These are phyloP conservation scores for Boletus subcaerulescens DNA, from an alignment of 768 basidiomycete species.

Conservation along the genomic window DNA sequence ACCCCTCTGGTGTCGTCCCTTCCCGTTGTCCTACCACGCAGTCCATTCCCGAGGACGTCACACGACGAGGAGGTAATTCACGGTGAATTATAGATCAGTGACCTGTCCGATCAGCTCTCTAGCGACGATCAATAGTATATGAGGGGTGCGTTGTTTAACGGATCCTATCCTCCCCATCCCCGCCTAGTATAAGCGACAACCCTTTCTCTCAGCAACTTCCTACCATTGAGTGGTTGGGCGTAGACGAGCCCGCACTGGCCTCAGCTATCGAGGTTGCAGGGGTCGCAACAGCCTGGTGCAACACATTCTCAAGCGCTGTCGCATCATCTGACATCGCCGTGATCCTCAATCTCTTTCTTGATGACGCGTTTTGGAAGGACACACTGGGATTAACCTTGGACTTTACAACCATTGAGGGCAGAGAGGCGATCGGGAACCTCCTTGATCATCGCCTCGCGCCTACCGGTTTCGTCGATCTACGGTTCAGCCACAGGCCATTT, in stretches of 20 bases:
- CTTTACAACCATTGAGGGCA: constrained; percentile 47
- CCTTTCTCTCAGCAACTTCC: constrained; percentile 26
- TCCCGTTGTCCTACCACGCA: no score
- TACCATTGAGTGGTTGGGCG: constrained; percentile 25
- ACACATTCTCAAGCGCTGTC: constrained; percentile 22
- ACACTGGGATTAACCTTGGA: constrained; percentile 52
- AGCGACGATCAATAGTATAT: no score
- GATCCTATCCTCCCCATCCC: background rate
- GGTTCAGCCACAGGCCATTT: no score
- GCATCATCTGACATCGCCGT: constrained; percentile 7
- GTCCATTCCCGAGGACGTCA: no score
- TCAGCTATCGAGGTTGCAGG: constrained; percentile 18
- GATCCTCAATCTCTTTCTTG: constrained; percentile 27
- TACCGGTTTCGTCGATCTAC: no score
- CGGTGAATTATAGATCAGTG: no score
- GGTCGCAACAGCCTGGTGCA: constrained; percentile 24
- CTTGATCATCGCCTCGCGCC: no score
- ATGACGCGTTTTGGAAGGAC: constrained; percentile 48
- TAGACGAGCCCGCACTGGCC: constrained; percentile 17
- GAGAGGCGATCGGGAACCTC: constrained; percentile 29
- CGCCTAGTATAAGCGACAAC: constrained; percentile 15
- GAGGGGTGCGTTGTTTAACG: no score
- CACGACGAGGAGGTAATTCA: no score
- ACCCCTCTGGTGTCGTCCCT: no score
- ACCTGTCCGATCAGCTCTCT: no score